These are phyloP conservation scores for Wickerhamiella cacticola DNA, from an alignment of 805 yeast species.

Conservation along the genomic window DNA sequence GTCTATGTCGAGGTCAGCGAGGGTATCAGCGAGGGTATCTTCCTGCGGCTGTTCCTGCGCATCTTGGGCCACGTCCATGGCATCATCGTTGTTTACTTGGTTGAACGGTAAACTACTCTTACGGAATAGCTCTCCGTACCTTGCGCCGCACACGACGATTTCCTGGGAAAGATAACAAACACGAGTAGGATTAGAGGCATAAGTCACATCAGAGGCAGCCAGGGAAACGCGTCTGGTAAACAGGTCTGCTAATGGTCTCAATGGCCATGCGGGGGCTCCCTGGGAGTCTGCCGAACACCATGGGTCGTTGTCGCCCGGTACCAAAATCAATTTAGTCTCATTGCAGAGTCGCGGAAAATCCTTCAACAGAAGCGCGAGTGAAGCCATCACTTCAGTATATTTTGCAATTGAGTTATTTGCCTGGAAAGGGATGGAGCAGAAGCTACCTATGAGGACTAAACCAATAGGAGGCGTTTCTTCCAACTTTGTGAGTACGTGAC, in stretches of 20 bases:
- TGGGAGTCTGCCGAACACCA: constrained; percentile 63
- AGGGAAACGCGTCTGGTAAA: constrained; percentile 60
- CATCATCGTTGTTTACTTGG: neutral
- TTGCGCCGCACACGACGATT: constrained; percentile 61
- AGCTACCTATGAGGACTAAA: constrained; percentile 74
- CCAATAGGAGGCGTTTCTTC: constrained; percentile 51
- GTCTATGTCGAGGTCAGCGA: constrained; percentile 5
- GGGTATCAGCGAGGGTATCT: constrained; percentile 3
- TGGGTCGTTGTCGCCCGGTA: constrained; percentile 90
- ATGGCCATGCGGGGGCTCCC: constrained; percentile 63
- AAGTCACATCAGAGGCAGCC: constrained; percentile 39
- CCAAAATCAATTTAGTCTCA: constrained; percentile 48
- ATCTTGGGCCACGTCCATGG: neutral
- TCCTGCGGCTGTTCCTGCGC: neutral
- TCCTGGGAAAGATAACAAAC: constrained; percentile 76
- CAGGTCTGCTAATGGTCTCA: constrained; percentile 52
- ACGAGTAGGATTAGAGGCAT: constrained; percentile 70
- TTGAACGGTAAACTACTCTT: constrained; percentile 39
- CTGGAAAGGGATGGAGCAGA: constrained; percentile 51
- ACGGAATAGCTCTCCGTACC: constrained; percentile 55
- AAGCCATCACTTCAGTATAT: constrained; percentile 50
- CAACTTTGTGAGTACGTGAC: constrained; percentile 46
- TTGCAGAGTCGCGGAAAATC: constrained; percentile 43
- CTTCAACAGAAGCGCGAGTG: constrained; percentile 53
- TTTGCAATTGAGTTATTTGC: constrained; percentile 35